Evolutionary conservation across 768 basidiomycete genomes (phyloP), one percentile per base, ranked within the genome.

Genomic region (Russula sp.): DNA sequence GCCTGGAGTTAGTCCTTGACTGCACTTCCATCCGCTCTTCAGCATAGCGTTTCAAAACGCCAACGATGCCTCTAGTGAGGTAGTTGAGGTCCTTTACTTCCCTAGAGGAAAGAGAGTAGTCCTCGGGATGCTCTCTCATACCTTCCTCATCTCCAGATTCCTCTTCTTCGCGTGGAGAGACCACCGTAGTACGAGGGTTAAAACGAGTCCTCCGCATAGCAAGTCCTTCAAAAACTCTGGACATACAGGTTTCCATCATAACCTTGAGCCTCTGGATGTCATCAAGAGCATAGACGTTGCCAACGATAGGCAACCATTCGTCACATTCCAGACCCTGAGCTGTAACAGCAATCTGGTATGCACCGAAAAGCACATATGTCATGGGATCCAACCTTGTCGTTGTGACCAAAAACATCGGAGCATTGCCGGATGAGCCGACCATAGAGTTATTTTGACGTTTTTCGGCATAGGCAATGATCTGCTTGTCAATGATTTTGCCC

Each of bases 321-420:
- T 98, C 95, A 69, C 92, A 94, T 69, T 88, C 86, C 53, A 98
- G 72, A 7, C 93, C 91, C 18, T 81, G 79, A 42, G 84, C 81
- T 0, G 82, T 82, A 45, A 88, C 83, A 62, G 82, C 74, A 35
- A 94, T 79, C 53, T 85, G 81, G 72, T 91, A 84, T 0, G 93
- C 93, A 7, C 94, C 95, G 68, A 98, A 96, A 11, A 98, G 78
- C 72, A 96, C 79, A 71, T 94, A 96, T 5, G 87, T 87, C 79
- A 98, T 78, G 9, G 90, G 89, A 70, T 96, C 93, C 29, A 98
- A 75, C 48, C 86, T 85, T 0, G 92, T 94, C 13, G 92, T 93
- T 38, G 81, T 84, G 52, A 93, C 81, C 22, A 96, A 77, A 53
- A 82, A 92, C 68, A 86, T 83, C 4, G 86, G 67, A 41, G 66